Conservation (phyloP, 768 basidiomycete genomes). For the Amanita pseudoporphyria region DNA sequence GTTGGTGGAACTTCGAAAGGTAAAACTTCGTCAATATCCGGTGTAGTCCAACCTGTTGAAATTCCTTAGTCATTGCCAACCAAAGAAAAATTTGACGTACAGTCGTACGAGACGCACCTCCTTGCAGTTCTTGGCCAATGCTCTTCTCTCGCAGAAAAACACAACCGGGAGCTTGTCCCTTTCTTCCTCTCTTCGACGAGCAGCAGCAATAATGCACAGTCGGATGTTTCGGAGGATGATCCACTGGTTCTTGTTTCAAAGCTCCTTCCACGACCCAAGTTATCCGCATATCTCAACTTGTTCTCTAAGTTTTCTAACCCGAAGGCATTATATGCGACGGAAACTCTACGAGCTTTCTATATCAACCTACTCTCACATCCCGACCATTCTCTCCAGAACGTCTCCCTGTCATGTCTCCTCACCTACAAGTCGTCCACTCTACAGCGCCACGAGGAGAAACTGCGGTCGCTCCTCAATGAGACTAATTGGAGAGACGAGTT, state of each 20-base stretch:
- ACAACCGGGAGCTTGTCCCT: conserved; percentile 81
- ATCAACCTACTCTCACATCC: conserved; percentile 74
- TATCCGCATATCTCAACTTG: conserved; percentile 71
- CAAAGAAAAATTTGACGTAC: conserved; percentile 57
- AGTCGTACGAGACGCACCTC: conserved; percentile 76
- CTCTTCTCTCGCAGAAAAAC: conserved; percentile 69
- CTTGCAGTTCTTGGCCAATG: conserved; percentile 62
- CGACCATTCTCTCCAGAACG: conserved; percentile 65
- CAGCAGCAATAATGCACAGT: not conserved
- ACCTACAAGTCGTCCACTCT: conserved; percentile 69
- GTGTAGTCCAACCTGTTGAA: not conserved
- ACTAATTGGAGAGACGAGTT: conserved; percentile 87
- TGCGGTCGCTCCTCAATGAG: conserved; percentile 71
- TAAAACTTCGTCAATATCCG: conserved; percentile 16
- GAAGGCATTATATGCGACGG: conserved; percentile 71
- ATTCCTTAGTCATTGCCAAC: conserved; percentile 19
- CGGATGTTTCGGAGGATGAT: conserved; percentile 24
- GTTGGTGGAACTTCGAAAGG: conserved; percentile 23
- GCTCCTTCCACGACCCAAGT: conserved; percentile 54
- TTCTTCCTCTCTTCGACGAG: conserved; percentile 51
- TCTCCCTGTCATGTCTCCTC: conserved; percentile 69
- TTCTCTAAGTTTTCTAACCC: conserved; percentile 90
- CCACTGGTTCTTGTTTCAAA: conserved; percentile 46
- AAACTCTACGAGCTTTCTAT: conserved; percentile 58
- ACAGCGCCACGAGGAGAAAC: conserved; percentile 46